These are phyloP conservation scores for Saccharomycopsis fodiens DNA, from an alignment of 805 yeast genomes.

Conservation along the genomic window DNA sequence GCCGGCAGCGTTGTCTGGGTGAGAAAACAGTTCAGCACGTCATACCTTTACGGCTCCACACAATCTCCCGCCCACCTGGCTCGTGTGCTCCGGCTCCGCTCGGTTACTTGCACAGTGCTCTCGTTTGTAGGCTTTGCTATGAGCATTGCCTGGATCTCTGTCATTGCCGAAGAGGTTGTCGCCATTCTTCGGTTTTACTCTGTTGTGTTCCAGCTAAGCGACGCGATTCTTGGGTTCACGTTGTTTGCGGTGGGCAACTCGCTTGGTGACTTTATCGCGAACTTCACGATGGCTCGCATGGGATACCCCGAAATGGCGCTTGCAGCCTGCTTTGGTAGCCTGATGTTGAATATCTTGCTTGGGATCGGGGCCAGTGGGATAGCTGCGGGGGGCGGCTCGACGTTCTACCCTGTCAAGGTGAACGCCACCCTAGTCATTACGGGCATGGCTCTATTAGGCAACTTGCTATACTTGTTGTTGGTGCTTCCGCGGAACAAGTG, in stretches of 20 bases:
- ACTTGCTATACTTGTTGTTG: conserved; percentile 22
- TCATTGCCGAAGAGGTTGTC: conserved; percentile 65
- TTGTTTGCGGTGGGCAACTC: conserved; percentile 91
- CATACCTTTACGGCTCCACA: not conserved
- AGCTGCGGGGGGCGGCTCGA: conserved; percentile 26
- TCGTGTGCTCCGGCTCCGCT: not conserved
- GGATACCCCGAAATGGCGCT: conserved; percentile 87
- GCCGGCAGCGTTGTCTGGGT: not conserved
- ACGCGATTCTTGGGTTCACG: conserved; percentile 79
- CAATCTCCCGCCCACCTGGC: not conserved
- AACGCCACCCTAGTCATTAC: conserved; percentile 24
- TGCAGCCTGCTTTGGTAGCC: conserved; percentile 95
- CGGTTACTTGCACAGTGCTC: conserved; percentile 21
- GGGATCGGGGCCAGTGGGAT: conserved; percentile 78
- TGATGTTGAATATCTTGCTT: conserved; percentile 65
- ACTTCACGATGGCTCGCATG: conserved; percentile 68
- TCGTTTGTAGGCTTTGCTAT: conserved; percentile 56
- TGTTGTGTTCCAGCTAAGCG: conserved; percentile 51
- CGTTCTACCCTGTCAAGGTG: conserved; percentile 15
- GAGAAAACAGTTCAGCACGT: not conserved
- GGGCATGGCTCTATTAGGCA: conserved; percentile 22
- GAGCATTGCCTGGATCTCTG: conserved; percentile 61
- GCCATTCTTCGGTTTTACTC: conserved; percentile 55
- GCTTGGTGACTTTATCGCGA: conserved; percentile 81
- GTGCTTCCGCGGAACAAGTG: conserved; percentile 24